phyloP scores from a whole-genome alignment of 2,329 filamentous ascomycete genomes.

The Westerdykella ornata region DNA sequence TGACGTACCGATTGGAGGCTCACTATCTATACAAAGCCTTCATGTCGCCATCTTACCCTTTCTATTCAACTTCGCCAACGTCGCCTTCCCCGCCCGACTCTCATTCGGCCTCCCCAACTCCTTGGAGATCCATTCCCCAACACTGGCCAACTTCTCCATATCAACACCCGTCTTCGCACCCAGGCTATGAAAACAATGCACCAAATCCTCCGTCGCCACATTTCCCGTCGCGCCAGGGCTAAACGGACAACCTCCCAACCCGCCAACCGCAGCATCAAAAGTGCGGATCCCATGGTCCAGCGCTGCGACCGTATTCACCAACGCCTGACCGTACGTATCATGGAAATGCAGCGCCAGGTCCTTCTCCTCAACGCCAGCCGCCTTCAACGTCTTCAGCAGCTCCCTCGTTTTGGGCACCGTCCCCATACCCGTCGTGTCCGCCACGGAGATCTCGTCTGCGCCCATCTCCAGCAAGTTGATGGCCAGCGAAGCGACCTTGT shows the following conservation, averaged over 20 bases:
- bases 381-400: conserved; percentile 57
- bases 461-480: conserved; percentile 70
- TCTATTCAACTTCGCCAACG: conserved; percentile 27
- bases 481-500: conserved; percentile 57
- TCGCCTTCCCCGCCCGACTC: conserved; percentile 37
- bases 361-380: conserved; percentile 61
- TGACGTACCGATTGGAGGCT: too few species aligned
- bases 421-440: conserved; percentile 87
- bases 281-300: conserved; percentile 70
- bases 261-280: conserved; percentile 74
- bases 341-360: conserved; percentile 81
- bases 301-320: conserved; percentile 73
- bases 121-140: conserved; percentile 37
- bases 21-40: too few species aligned
- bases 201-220: conserved; percentile 75
- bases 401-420: conserved; percentile 64
- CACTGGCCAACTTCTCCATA: conserved; percentile 31
- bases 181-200: conserved; percentile 66
- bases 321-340: conserved; percentile 78
- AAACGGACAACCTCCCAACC: conserved; percentile 78
- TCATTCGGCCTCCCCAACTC: conserved; percentile 34
- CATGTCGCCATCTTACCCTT: not conserved
- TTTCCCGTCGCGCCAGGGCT: conserved; percentile 82
- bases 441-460: conserved; percentile 82
- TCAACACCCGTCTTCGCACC: conserved; percentile 67